A percentile compares a stretch with the other conserved stretches of the same genome.
Conservation (phyloP, 2,329 filamentous ascomycete genomes). For the Colletotrichum filicis region DNA sequence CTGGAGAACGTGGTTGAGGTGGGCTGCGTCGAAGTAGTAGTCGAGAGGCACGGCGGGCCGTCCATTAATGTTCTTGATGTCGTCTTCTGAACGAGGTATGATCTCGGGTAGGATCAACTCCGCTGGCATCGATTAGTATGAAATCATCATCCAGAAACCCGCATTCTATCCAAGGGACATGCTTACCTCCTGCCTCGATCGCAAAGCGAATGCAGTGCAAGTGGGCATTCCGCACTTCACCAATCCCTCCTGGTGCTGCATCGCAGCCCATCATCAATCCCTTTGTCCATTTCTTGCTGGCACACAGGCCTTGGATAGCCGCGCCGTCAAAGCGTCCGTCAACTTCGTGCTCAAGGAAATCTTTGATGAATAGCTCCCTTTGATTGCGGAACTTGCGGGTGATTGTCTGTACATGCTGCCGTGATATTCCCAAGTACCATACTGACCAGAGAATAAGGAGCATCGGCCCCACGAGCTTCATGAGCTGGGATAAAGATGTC, state of each 20-base stretch:
- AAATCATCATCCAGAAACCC: constrained; percentile 21
- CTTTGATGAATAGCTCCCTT: constrained; percentile 45
- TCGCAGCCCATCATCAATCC: constrained; percentile 56
- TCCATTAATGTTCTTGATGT: constrained; percentile 39
- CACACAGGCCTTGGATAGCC: constrained; percentile 47
- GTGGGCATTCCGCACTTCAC: constrained; percentile 55
- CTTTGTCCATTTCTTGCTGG: constrained; percentile 49
- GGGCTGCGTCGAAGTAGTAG: constrained; percentile 48
- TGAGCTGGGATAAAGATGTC: constrained; percentile 39
- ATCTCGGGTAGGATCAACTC: constrained; percentile 51
- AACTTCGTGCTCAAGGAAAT: constrained; percentile 47
- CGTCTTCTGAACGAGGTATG: constrained; percentile 43
- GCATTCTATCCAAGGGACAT: constrained; percentile 12
- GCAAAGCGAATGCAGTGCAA: constrained; percentile 57
- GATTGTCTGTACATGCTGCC: constrained; percentile 39
- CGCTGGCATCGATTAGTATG: constrained; percentile 39
- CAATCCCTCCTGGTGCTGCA: constrained; percentile 54
- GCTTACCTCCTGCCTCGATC: constrained; percentile 58
- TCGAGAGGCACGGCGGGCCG: constrained; percentile 41
- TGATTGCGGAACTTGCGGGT: constrained; percentile 45
- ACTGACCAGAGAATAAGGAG: constrained; percentile 41
- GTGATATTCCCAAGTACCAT: constrained; percentile 38
- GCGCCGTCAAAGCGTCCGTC: constrained; percentile 45
- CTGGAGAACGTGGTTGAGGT: constrained; percentile 44
- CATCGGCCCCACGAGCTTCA: constrained; percentile 37